Conservation (phyloP, 73 alveolate species). For the Effrenium voratum region DNA sequence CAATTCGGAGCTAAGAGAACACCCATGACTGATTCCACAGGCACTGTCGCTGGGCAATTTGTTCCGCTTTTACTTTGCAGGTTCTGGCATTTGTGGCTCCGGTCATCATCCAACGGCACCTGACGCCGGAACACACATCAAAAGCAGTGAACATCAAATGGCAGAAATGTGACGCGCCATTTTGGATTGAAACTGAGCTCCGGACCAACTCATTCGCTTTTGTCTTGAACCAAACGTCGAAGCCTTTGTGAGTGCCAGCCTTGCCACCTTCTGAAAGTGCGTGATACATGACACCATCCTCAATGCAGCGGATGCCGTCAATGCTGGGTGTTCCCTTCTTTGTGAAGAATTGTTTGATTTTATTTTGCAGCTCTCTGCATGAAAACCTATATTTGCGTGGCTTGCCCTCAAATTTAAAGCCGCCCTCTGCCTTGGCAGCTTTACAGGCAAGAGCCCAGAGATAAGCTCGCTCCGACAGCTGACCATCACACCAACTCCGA, state of each 20-base stretch:
- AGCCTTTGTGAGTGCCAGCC: conserved; percentile 43
- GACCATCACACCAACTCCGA: conserved; percentile 27
- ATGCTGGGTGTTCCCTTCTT: conserved; percentile 42
- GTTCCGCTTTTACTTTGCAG: background rate
- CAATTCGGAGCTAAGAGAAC: too few species aligned
- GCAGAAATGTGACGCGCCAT: too few species aligned
- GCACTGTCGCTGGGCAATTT: conserved; percentile 26
- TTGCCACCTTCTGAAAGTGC: conserved; percentile 53
- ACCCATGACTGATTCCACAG: background rate
- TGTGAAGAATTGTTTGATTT: conserved; percentile 11
- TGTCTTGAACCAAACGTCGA: conserved; percentile 42
- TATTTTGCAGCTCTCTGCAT: too few species aligned
- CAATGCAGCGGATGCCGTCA: conserved; percentile 43
- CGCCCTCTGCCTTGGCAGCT: conserved; percentile 7
- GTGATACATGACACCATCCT: conserved; percentile 47
- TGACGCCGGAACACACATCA: background rate
- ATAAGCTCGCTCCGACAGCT: conserved; percentile 45
- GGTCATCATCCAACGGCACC: conserved; percentile 29
- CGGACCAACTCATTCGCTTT: background rate
- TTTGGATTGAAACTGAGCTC: background rate
- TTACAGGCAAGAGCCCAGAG: conserved; percentile 56
- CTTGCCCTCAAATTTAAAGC: conserved; percentile 39
- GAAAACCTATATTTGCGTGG: conserved; percentile 31
- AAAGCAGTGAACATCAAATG: too few species aligned
- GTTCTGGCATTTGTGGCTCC: conserved; percentile 22